Base-by-base conservation (phyloP, 306 rosid species). In the Arachis hypogaea region DNA sequence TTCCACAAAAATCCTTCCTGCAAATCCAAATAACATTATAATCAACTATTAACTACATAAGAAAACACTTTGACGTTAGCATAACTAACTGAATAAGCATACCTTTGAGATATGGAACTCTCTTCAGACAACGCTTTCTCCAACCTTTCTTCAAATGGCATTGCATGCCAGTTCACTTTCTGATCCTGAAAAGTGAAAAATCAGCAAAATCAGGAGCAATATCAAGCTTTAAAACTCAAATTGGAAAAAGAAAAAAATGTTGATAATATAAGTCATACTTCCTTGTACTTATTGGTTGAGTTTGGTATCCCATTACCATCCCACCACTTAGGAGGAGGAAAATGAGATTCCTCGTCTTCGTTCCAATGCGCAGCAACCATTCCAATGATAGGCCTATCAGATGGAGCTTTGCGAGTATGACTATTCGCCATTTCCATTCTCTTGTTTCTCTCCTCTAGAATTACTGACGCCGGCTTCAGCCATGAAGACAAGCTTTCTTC, bases 121-220 rank as follows among this genome's bases (percentile, higher is more conserved):
- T 94, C 91, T 80, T 91, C 97, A 8, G 96, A 94, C 47, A 94
- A 75, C 63, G 97, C 98, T 86, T 92, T 94, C 80, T 94, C 97
- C 49, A 91, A 74, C 80, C 97, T 88, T 81, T 88, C 98, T 83
- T 89, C 97, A 73, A 94, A 94, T 11, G 98, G 92, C 3, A 96
- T 94, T 3, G 98, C 96, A 72, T 94, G 98, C 98, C 98, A 94
- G 64, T 76, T 89, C 78, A 94, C 97, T 77, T 91, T 94, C 80
- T 89, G 96, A 78, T 91, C 97, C 98, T 94, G 89, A 71, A 57
- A 64, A 1, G 38, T 4, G 4, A 33, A 76, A 36, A 74, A 59
- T 69, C 66, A 55, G 44, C 51, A 73, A 16, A 40, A 3, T 82
- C n/a, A 77, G 42, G 63, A 45, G 64, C 56, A 78, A 61, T 38